phyloP scores from a whole-genome alignment of 148 eudicot species.

The Heliosperma pusillum region DNA sequence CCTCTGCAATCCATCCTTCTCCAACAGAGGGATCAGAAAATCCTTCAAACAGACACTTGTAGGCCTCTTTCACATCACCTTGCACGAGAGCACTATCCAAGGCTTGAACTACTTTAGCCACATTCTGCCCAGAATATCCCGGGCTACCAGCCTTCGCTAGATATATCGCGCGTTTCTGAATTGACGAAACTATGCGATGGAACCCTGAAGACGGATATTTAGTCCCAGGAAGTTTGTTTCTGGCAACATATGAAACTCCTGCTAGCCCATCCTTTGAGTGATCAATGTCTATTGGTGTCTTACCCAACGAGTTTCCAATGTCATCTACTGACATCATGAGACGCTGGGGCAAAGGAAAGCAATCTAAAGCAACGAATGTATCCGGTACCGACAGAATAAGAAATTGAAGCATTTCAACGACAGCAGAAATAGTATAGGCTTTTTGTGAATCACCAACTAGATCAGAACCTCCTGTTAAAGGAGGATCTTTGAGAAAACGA shows the following conservation, averaged over 20 bases:
- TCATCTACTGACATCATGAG: constrained; percentile 38
- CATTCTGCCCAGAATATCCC: constrained; percentile 67
- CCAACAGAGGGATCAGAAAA: constrained; percentile 51
- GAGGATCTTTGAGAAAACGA: constrained; percentile 69
- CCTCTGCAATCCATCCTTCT: constrained; percentile 73
- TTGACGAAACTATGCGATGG: constrained; percentile 59
- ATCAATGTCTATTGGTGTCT: constrained; percentile 39
- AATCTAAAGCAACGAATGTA: constrained; percentile 92
- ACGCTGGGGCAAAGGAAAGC: constrained; percentile 77
- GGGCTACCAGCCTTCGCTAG: constrained; percentile 75
- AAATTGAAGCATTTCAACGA: constrained; percentile 90
- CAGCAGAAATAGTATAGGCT: constrained; percentile 66
- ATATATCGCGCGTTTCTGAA: constrained; percentile 57
- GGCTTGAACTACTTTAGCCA: constrained; percentile 71
- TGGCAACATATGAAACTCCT: constrained; percentile 28
- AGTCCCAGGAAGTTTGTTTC: constrained; percentile 44
- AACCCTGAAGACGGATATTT: constrained; percentile 58
- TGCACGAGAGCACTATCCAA: constrained; percentile 66
- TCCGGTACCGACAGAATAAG: constrained; percentile 80
- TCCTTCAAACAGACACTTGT: constrained; percentile 62
- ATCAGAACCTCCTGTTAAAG: constrained; percentile 65
- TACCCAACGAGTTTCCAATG: constrained; percentile 44
- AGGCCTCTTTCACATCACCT: constrained; percentile 71
- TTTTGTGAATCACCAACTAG: constrained; percentile 64
- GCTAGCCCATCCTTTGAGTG: constrained; percentile 32